Base-by-base conservation (phyloP, 2,329 filamentous ascomycete species). In the Pseudopyricularia cyperi region DNA sequence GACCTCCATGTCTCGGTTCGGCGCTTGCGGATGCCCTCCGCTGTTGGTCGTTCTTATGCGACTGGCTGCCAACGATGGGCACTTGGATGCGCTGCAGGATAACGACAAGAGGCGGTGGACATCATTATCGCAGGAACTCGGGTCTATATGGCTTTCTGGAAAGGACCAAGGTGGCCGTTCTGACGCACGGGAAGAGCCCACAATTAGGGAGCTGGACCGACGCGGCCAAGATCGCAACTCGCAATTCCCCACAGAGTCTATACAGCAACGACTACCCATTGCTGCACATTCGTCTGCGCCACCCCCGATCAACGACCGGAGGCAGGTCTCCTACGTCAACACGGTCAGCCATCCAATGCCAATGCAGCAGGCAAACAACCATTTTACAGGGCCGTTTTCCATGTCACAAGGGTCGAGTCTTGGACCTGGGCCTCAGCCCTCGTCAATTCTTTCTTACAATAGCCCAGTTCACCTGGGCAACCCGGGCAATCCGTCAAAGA, bases 21-120 rank as follows among this genome's bases (percentile, higher is more conserved):
- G 62, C 9, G 50, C 52, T 8, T 57, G 58, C 19, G 56, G 57
- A 17, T 54, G 58, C 6, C 62, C 63, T 1, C 56, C 63, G 0
- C 58, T 63, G 24, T 52, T 65, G 24, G 48, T 56, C 1, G 51
- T 57, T 2, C 60, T 59, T 32, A 24, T 64, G 11, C 44, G 48
- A n/a, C 58, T 60, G 26, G 50, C 61, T 19, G 35, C 53, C 6
- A 57, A 53, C 33, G 55, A 56, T 28, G 52, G 46, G 9, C 55
- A 51, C 12, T 54, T 56, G 44, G 37, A 51, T 24, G 50, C 49
- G 14, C 57, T 58, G 9, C 46, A 54, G 39, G 42, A 55, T 24
- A 53, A 57, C 28, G 48, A 55, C 19, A 53, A 48, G 19, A 52
- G 52, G 3, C 54, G 55, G 33, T 56, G 39, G 39, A 24, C 7